phyloP scores from a whole-genome alignment of 1,284 basidiomycete species.

The Earliella scabrosa region DNA sequence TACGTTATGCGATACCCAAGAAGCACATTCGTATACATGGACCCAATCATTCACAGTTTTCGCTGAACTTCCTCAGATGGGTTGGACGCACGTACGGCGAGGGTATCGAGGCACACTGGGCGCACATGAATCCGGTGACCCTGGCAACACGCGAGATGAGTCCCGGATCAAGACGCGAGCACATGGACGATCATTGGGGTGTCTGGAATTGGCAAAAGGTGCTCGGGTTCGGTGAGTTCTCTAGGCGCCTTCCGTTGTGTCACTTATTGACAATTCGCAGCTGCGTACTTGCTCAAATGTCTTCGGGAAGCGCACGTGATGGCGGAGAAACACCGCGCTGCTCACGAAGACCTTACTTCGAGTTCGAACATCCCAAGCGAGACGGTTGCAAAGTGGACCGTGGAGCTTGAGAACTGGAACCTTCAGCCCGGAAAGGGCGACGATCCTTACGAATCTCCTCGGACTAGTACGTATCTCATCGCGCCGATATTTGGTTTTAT shows the following conservation, averaged over 20 bases:
- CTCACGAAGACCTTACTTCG: background rate
- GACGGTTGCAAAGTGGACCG: background rate
- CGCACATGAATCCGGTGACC: constrained; percentile 23
- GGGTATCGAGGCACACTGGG: constrained; percentile 32
- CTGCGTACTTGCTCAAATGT: background rate
- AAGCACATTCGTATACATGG: background rate
- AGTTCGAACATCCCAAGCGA: background rate
- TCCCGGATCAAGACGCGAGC: constrained; percentile 29
- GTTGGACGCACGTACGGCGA: constrained; percentile 36
- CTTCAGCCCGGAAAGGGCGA: background rate
- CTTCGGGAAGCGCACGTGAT: background rate
- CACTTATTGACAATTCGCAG: too few relatives aligned
- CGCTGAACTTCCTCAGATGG: constrained; percentile 27
- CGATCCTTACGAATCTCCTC: background rate
- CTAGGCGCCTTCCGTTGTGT: too few relatives aligned
- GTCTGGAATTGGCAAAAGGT: constrained; percentile 36
- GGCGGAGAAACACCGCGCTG: background rate
- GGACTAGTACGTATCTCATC: background rate
- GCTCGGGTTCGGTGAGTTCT: constrained; percentile 6
- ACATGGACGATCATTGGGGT: constrained; percentile 34
- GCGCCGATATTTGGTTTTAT: background rate
- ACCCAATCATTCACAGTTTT: constrained; percentile 26
- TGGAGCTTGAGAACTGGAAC: background rate
- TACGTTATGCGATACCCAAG: background rate
- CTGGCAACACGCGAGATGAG: constrained; percentile 33